Base-by-base conservation (phyloP, 179 eudicot genomes). In the Drosera spatulata region DNA sequence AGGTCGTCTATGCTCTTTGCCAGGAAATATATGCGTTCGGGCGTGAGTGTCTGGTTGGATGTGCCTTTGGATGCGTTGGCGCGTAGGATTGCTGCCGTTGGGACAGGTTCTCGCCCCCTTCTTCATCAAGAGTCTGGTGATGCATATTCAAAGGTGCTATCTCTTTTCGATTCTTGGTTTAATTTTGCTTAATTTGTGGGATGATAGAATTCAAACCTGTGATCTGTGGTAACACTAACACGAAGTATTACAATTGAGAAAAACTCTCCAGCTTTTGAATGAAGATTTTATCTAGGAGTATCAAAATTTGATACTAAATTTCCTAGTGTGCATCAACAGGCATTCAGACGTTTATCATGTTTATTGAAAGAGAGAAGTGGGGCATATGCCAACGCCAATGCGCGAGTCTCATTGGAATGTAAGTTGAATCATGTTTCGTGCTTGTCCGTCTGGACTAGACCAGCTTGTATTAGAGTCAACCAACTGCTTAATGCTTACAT, bases 31-130 rank as follows among this genome's bases (percentile, higher is more conserved):
- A 71, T 71, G 75, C 56, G 58, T 15, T 55, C 66, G 40, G 71
- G 75, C 11, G 13, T 71, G 10, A 61, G 63, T 61, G 67, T 71
- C 44, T 61, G 55, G 55, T 42, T 71, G 53, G 71, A 71, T 55
- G 71, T 61, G 42, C 75, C 71, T 13, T 66, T 66, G 71, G 75
- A 71, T 51, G 63, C 75, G 11, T 58, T 71, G 61, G 71, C 75
- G 58, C 48, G 53, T 59, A 56, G 75, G 66, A 71, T 71, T 14
- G 71, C 75, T 43, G 75, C 71, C 2, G 75, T 61, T 8, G 75
- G 75, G 54, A 66, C 71, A 39, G 66, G 57, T 52, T 71, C 75
- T 52, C 66, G 75, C 5, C 75, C 75, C 10, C 75, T 71, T 44
- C 61, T 71, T 66, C 40, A 66, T 56, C 62, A 50, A 44, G 75